These are phyloP conservation scores for Parastagonospora avenae DNA, from an alignment of 2,329 filamentous ascomycete species.

Conservation along the genomic window DNA sequence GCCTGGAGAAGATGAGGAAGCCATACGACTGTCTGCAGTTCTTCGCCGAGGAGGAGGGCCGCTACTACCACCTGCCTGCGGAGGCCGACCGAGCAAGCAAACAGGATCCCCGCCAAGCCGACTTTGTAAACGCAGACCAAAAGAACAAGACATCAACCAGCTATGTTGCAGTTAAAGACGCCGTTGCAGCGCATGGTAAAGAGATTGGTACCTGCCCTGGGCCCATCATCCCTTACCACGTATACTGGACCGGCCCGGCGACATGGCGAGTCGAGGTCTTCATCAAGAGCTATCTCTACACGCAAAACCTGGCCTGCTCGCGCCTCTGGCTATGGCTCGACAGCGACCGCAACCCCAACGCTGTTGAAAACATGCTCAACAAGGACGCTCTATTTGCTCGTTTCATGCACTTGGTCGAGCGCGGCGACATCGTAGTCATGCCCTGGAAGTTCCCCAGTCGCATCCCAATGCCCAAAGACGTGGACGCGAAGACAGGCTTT, in stretches of 20 bases:
- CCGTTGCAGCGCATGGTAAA: slow-evolving; percentile 44
- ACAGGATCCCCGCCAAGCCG: slow-evolving; percentile 50
- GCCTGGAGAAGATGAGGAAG: slow-evolving; percentile 62
- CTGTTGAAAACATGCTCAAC: slow-evolving; percentile 58
- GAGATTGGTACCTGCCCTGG: slow-evolving; percentile 58
- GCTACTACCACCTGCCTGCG: slow-evolving; percentile 57
- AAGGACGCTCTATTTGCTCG: slow-evolving; percentile 58
- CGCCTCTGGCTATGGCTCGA: slow-evolving; percentile 62
- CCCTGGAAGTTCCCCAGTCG: slow-evolving; percentile 60
- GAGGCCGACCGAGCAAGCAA: slow-evolving; percentile 46
- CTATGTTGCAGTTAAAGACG: slow-evolving; percentile 47
- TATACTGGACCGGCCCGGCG: slow-evolving; percentile 63
- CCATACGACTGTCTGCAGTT: slow-evolving; percentile 60
- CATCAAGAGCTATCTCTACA: slow-evolving; percentile 62
- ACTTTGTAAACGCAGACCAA: slow-evolving; percentile 51
- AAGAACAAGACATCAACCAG: slow-evolving; percentile 46
- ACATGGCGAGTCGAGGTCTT: slow-evolving; percentile 63
- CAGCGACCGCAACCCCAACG: slow-evolving; percentile 57
- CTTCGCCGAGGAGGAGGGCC: slow-evolving; percentile 54
- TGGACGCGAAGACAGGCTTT: slow-evolving; percentile 55
- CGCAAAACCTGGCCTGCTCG: slow-evolving; percentile 61
- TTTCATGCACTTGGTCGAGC: slow-evolving; percentile 59
- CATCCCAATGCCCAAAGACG: slow-evolving; percentile 57
- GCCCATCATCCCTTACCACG: slow-evolving; percentile 61
- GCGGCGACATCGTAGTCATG: slow-evolving; percentile 59